Evolutionary conservation across 352 stramenopile genomes (phyloP), one percentile per base, ranked within the genome.

Genomic region (Phytopythium delawarense): DNA sequence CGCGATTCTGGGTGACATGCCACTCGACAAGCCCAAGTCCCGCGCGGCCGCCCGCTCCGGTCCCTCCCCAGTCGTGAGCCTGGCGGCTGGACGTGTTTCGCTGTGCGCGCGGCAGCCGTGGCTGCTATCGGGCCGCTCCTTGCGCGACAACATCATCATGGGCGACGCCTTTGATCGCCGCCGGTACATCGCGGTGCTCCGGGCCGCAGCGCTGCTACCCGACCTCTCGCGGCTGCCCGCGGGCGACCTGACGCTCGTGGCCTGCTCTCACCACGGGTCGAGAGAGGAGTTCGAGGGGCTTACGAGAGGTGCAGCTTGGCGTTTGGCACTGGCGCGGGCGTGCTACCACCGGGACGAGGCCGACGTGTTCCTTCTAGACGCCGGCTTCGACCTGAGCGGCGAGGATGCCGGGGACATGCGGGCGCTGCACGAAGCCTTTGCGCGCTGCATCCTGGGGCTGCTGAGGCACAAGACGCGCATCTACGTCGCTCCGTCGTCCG

Each of bases 1-100:
- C 9, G 91, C 91, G 6, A 75, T 99, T 56, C 67, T 99, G 20
- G 96, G 97, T 28, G 97, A 99, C 69, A 98, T 99, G 86, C 78
- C 94, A 8, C 30, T 44, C 7, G 51, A 21, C 67, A 81, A 75
- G 48, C 75, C 66, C 57, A 42, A 76, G 11, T 76, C 74, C 32
- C 68, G 56, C 15, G 74, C 90, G 37, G 91, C 86, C 66, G 71
- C 91, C 4, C 81, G 78, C 42, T 79, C 80, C 15, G 75, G 67
- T n/a, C 5, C 51, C 7, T 5, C 32, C 4, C 51, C 51, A 44
- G 7, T 44, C 1, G 51, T 57, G 28, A 28, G 30, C 2, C 30
- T 57, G 30, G 21, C 8, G 30, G 34, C 20, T 20, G 51, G 51
- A 7, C 51, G 51, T 6, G 72, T 98, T 18, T 88, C 91, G 1